phyloP scores from a whole-genome alignment of 768 basidiomycete genomes.

The Mycena crocata region DNA sequence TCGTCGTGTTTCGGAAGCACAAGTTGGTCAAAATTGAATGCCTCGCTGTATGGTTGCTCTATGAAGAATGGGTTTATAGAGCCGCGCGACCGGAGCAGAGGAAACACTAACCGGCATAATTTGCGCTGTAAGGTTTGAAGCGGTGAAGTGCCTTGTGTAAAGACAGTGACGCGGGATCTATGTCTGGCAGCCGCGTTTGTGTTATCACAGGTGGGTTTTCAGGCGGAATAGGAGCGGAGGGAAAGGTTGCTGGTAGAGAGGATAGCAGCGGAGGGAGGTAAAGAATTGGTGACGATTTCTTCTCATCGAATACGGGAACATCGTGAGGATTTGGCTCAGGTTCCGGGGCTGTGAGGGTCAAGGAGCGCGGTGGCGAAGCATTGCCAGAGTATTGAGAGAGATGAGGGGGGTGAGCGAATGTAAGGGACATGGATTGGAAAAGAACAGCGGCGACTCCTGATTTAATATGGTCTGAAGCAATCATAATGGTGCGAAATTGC shows the following conservation, averaged over 20 bases:
- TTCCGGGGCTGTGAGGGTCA: constrained; percentile 10
- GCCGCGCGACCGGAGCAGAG: not conserved
- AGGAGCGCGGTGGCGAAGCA: not conserved
- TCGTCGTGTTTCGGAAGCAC: constrained; percentile 75
- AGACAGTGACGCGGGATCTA: constrained; percentile 86
- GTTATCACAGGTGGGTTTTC: constrained; percentile 66
- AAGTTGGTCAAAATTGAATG: constrained; percentile 91
- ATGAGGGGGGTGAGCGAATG: constrained; percentile 50
- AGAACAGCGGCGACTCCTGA: not conserved
- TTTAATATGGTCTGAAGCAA: not conserved
- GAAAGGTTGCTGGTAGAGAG: constrained; percentile 66
- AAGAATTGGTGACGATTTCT: constrained; percentile 62
- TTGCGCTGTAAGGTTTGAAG: constrained; percentile 68
- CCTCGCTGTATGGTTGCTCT: constrained; percentile 68
- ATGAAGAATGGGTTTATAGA: not conserved
- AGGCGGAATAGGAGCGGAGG: constrained; percentile 40
- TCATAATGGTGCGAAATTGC: not conserved
- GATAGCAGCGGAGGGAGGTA: constrained; percentile 91
- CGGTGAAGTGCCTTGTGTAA: constrained; percentile 87
- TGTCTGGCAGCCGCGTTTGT: constrained; percentile 82
- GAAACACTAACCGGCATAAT: constrained; percentile 64
- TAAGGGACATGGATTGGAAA: constrained; percentile 36
- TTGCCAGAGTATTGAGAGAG: constrained; percentile 32
- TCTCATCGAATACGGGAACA: constrained; percentile 62
- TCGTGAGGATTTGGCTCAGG: constrained; percentile 63